phyloP scores from a whole-genome alignment of 192 early-diverging fungal genomes.

The Phlyctochytrium arcticum region DNA sequence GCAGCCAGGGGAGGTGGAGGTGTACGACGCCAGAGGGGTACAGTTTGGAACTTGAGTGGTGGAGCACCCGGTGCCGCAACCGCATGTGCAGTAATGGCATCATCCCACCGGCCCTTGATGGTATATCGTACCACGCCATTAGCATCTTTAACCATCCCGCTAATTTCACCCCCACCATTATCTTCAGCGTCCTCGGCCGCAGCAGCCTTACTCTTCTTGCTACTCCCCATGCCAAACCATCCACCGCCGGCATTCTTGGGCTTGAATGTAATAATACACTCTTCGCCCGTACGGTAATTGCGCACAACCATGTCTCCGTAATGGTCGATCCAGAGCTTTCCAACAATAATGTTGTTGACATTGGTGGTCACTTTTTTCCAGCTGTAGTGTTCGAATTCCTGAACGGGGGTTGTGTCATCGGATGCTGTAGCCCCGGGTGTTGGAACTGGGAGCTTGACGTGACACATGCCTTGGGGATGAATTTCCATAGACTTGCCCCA shows the following conservation, averaged over 20 bases:
- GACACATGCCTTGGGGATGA: conserved; percentile 73
- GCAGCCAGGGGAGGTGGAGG: conserved; percentile 16
- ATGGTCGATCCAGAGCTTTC: conserved; percentile 80
- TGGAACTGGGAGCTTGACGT: conserved; percentile 70
- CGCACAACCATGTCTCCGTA: conserved; percentile 78
- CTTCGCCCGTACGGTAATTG: conserved; percentile 81
- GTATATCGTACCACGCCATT: conserved; percentile 26
- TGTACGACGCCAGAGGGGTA: conserved; percentile 21
- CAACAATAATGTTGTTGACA: conserved; percentile 84
- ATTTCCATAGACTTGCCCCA: conserved; percentile 82
- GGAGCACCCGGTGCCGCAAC: conserved; percentile 9
- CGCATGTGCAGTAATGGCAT: conserved; percentile 11
- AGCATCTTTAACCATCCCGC: conserved; percentile 32
- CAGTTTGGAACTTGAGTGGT: background rate
- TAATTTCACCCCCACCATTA: conserved; percentile 29
- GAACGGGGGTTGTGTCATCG: conserved; percentile 26
- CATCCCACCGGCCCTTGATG: conserved; percentile 38
- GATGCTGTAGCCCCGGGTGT: conserved; percentile 36
- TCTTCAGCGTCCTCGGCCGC: conserved; percentile 26
- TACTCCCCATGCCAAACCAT: conserved; percentile 64
- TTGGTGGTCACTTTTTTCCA: conserved; percentile 82
- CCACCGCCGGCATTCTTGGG: conserved; percentile 40
- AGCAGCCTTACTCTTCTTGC: conserved; percentile 56
- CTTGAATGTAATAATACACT: conserved; percentile 73
- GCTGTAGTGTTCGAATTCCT: conserved; percentile 68